Base-by-base conservation (phyloP, 148 eudicot species). In the Gaultheria prostrata region DNA sequence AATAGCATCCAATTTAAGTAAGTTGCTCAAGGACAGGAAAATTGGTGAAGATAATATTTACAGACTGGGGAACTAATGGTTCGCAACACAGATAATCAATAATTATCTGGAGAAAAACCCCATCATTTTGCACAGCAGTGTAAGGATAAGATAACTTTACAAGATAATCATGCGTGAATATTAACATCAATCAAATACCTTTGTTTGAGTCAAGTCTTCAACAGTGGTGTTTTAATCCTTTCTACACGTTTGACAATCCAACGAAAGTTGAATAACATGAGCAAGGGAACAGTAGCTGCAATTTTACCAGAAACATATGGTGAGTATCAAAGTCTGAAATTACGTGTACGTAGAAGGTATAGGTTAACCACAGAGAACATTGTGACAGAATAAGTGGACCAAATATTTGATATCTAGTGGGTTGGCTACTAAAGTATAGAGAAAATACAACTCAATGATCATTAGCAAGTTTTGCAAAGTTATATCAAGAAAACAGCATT, bases 171-270 rank as follows among this genome's bases (percentile, higher is more conserved):
- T 24, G 79, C 79, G 13, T 76, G 79, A 13, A 46, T 32, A 75
- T 75, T 53, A 76, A 48, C 21, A 49, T 12, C 78, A 43, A 76
- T 76, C 56, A 76, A 76, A 11, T 76, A 76, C 35, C 32, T 76
- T 26, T 76, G 8, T 51, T 46, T 76, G 57, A 49, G 54, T 51
- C 32, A 77, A 77, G 43, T 28, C 32, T 77, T 77, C 43, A 13
- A 12, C 28, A 7, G 8, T 24, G 54, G 10, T 24, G 32, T 48
- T 14, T 43, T 20, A 8, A 21, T 74, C 77, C 50, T 39, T 73
- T 21, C 50, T 2, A 39, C 77, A 18, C 46, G 20, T 43, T 24
- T 13, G 13, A 73, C 11, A 2, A 1, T 33, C 49, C 76, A 14
- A 72, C 6, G 4, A 17, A 35, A 6, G 48, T 39, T 73, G 4